A percentile compares a stretch with the other conserved stretches of the same genome.
phyloP scores from a whole-genome alignment of 805 yeast species.

The Teunomyces barrocoloradensis region DNA sequence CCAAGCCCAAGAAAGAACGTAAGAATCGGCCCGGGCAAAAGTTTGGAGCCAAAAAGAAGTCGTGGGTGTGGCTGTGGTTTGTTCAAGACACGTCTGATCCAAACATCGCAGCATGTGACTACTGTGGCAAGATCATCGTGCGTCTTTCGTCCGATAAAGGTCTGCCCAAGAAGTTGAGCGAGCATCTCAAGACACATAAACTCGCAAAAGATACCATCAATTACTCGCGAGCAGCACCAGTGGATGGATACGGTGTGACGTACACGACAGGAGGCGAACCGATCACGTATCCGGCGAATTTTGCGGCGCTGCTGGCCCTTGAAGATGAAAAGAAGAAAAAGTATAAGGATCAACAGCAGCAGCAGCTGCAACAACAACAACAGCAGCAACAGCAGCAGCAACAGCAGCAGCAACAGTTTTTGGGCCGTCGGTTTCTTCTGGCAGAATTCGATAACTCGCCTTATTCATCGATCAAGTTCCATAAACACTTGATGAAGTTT shows the following conservation, averaged over 20 bases:
- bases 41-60: conserved; percentile 59
- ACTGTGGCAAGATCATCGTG: conserved; percentile 48
- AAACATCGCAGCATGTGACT: conserved; percentile 53
- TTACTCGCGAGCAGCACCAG: conserved; percentile 36
- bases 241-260: conserved; percentile 37
- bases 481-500: conserved; percentile 49
- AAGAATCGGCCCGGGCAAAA: conserved; percentile 52
- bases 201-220: conserved; percentile 40
- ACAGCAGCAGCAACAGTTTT: not conserved
- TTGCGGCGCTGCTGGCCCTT: conserved; percentile 5
- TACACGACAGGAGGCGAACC: conserved; percentile 33
- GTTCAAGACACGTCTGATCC: conserved; percentile 47
- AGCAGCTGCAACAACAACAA: too few species aligned
- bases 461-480: conserved; percentile 47
- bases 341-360: not conserved
- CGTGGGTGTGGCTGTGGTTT: conserved; percentile 67
- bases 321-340: conserved; percentile 7
- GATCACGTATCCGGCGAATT: conserved; percentile 16
- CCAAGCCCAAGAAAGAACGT: conserved; percentile 25
- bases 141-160: conserved; percentile 55
- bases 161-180: conserved; percentile 56
- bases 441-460: conserved; percentile 40
- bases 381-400: too few species aligned
- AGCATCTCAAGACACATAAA: conserved; percentile 56
- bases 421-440: conserved; percentile 16